Evolutionary conservation across 2,329 filamentous ascomycete genomes (phyloP).

Genomic region (Aotearoamyces nothofagi): DNA sequence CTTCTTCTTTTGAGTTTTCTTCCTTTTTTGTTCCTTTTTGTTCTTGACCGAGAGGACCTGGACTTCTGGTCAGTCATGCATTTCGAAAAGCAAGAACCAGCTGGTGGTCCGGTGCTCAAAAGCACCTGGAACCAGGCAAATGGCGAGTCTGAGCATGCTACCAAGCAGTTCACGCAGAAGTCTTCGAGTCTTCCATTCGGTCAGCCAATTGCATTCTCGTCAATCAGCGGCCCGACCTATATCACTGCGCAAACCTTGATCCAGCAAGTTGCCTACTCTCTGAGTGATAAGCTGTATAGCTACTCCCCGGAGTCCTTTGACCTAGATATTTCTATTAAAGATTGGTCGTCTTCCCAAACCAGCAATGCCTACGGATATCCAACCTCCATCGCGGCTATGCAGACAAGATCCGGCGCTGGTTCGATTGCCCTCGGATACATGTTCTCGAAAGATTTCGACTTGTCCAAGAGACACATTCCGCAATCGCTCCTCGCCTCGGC

Average conservation of each 20-base stretch:
- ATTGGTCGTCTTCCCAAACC: conserved; percentile 57
- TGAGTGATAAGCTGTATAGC: conserved; percentile 95
- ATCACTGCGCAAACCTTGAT: conserved; percentile 85
- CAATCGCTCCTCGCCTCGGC: conserved; percentile 84
- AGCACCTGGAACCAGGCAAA: conserved; percentile 17
- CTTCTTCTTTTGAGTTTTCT: too few species aligned
- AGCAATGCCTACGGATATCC: conserved; percentile 71
- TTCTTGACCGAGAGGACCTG: too few species aligned
- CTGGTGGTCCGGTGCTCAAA: conserved; percentile 12
- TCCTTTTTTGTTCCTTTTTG: too few species aligned
- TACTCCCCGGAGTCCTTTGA: conserved; percentile 93
- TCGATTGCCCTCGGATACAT: conserved; percentile 90
- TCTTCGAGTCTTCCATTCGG: conserved; percentile 43
- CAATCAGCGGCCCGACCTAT: conserved; percentile 79
- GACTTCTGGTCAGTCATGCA: too few species aligned
- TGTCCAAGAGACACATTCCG: conserved; percentile 79
- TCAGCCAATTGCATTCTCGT: conserved; percentile 33
- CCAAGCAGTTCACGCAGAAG: conserved; percentile 14
- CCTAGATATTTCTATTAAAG: conserved; percentile 66
- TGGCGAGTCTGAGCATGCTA: conserved; percentile 10
- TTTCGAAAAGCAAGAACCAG: conserved; percentile 10
- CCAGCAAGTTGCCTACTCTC: conserved; percentile 87
- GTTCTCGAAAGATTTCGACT: conserved; percentile 92
- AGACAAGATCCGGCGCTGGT: conserved; percentile 81
- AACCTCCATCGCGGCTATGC: conserved; percentile 63